A percentile compares a stretch with the other conserved stretches of the same genome.
These are phyloP conservation scores for Davidsoniella australis DNA, from an alignment of 2,329 filamentous ascomycete genomes.

Conservation along the genomic window DNA sequence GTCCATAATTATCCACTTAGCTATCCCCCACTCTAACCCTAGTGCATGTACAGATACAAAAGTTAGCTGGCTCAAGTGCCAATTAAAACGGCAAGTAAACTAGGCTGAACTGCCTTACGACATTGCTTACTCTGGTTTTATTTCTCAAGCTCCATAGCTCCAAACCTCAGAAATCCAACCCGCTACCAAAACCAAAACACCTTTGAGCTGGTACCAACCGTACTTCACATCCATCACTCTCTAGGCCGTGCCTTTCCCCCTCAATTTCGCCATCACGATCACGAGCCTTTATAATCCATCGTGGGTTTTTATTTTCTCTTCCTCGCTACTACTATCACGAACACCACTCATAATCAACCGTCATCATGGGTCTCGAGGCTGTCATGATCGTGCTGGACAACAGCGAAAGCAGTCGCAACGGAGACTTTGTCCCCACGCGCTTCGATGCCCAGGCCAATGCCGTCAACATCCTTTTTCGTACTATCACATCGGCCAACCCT, in stretches of 20 bases:
- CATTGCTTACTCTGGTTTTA: slow-evolving; percentile 20
- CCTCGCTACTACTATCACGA: not conserved
- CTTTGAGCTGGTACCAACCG: not conserved
- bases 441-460: slow-evolving; percentile 95
- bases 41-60: not conserved
- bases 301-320: not conserved
- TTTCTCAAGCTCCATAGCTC: slow-evolving; percentile 18
- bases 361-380: slow-evolving; percentile 93
- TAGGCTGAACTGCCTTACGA: slow-evolving; percentile 12
- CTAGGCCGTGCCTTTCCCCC: not conserved
- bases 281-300: not conserved
- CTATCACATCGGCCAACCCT: slow-evolving; percentile 86
- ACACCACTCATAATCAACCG: slow-evolving; percentile 16
- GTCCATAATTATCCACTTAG: too few species aligned
- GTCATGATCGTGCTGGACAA: slow-evolving; percentile 99
- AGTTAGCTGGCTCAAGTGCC: not conserved
- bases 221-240: not conserved
- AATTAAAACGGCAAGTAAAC: not conserved
- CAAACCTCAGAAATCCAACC: not conserved
- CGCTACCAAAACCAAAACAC: slow-evolving; percentile 10
- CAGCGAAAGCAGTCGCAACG: slow-evolving; percentile 95
- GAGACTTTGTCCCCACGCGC: slow-evolving; percentile 77
- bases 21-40: not conserved
- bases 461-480: slow-evolving; percentile 86
- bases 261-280: not conserved